Conservation (phyloP, 2,329 filamentous ascomycete species). For the Cladophialophora yegresii region DNA sequence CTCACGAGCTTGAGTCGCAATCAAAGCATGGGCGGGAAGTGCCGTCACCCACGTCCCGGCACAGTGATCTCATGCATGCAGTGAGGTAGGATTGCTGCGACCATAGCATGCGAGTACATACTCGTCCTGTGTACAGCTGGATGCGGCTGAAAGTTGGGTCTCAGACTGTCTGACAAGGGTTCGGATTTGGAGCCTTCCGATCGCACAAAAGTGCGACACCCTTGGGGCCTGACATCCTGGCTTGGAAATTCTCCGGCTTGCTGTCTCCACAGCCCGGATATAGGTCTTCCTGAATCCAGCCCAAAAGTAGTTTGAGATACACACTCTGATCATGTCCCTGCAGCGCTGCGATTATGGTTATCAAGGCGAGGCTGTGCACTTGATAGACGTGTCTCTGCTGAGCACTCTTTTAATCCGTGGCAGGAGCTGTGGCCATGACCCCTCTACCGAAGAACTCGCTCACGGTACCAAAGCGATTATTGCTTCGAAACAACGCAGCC, state of each 20-base stretch:
- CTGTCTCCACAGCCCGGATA: constrained; percentile 4
- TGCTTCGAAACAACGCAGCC: constrained; percentile 72
- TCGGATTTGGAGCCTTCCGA: constrained; percentile 11
- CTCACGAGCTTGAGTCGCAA: neutral
- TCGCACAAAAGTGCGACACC: constrained; percentile 22
- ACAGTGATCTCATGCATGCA: neutral
- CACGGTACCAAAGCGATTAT: constrained; percentile 76
- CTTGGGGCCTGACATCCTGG: neutral
- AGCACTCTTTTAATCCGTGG: constrained; percentile 25
- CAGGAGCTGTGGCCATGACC: constrained; percentile 64
- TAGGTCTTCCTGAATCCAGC: constrained; percentile 1
- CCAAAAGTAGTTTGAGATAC: constrained; percentile 10
- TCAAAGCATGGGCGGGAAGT: neutral
- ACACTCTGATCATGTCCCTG: neutral
- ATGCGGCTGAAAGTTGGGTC: constrained; percentile 19
- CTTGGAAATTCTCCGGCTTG: constrained; percentile 6
- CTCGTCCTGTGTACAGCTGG: neutral
- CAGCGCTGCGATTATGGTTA: neutral
- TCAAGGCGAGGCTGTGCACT: constrained; percentile 3
- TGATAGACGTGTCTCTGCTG: neutral
- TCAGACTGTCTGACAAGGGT: constrained; percentile 7
- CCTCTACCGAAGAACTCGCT: constrained; percentile 94
- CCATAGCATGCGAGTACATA: neutral
- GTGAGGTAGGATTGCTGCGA: neutral
- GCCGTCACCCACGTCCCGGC: neutral